Evolutionary conservation across 306 rosid species (phyloP).

Genomic region (Castanea sativa): DNA sequence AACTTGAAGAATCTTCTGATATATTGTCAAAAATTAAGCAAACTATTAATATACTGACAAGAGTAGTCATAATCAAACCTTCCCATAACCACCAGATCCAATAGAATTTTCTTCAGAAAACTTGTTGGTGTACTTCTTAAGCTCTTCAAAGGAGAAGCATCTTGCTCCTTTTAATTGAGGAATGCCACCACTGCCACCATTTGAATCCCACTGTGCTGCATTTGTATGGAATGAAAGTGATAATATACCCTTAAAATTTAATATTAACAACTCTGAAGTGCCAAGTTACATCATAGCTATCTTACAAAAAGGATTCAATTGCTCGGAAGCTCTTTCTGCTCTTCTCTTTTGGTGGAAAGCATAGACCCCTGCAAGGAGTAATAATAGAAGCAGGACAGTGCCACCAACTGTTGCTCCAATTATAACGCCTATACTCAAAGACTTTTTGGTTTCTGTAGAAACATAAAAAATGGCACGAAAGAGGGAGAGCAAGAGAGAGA

Average conservation of each 20-base stretch:
- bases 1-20: not conserved
- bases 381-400: constrained; percentile 39
- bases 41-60: not conserved
- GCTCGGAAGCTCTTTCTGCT: constrained; percentile 36
- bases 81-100: constrained; percentile 79
- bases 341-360: constrained; percentile 49
- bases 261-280: not conserved
- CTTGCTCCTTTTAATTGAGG: constrained; percentile 58
- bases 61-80: constrained; percentile 36
- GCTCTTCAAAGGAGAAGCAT: constrained; percentile 69
- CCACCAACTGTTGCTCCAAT: constrained; percentile 71
- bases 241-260: not conserved
- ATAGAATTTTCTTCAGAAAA: constrained; percentile 36
- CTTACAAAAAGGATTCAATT: constrained; percentile 42
- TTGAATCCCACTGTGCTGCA: constrained; percentile 47
- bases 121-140: constrained; percentile 51
- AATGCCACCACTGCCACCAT: constrained; percentile 30
- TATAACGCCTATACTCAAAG: constrained; percentile 36
- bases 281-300: not conserved
- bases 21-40: not conserved
- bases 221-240: constrained; percentile 25
- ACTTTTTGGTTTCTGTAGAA: constrained; percentile 20
- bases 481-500: constrained; percentile 4
- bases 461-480: constrained; percentile 5
- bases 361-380: constrained; percentile 47